Base-by-base conservation (phyloP, 2,329 filamentous ascomycete genomes). In the Fusarium sublunatum region DNA sequence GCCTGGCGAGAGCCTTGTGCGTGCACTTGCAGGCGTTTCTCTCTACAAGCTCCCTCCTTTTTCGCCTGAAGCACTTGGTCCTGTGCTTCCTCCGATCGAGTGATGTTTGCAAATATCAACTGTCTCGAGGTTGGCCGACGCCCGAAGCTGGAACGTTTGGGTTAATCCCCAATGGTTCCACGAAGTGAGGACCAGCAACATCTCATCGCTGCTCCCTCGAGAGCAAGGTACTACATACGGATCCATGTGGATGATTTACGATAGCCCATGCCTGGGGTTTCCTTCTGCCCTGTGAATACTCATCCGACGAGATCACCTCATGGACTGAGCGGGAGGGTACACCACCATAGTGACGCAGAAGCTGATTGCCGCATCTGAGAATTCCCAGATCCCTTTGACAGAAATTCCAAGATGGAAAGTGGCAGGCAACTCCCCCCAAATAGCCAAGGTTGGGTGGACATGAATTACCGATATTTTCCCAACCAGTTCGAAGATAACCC, bases 161-260 rank as follows among this genome's bases (percentile, higher is more conserved):
- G 58, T 67, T 68, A 69, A 66, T 40, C 56, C 66, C 59, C 58
- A 68, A 60, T 43, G 46, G 66, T 65, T 55, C 58, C 64, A 68
- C 58, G 48, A 60, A 47, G 50, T 62, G 32, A 50, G 44, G 58
- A 58, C 56, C 63, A 57, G 40, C 40, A 56, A 40, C 51, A 56
- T 40, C 50, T 52, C 44, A 50, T 55, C 58, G 53, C 38, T 47
- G 53, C 56, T 44, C 55, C 46, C 54, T 56, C 43, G 45, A 60
- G 65, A 58, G 57, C 58, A 65, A 56, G 66, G 61, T 71, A 72
- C 74, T 76, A 76, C 65, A 75, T 76, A 76, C 68, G 69, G 61
- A 75, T 75, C 73, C 74, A 65, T 65, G 55, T 64, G 73, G 73
- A 76, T 74, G 41, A 71, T 75, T 76, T 77, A 75, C 72, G 73